phyloP scores from a whole-genome alignment of 2,329 filamentous ascomycete species.

The Nannizzia gypsea region DNA sequence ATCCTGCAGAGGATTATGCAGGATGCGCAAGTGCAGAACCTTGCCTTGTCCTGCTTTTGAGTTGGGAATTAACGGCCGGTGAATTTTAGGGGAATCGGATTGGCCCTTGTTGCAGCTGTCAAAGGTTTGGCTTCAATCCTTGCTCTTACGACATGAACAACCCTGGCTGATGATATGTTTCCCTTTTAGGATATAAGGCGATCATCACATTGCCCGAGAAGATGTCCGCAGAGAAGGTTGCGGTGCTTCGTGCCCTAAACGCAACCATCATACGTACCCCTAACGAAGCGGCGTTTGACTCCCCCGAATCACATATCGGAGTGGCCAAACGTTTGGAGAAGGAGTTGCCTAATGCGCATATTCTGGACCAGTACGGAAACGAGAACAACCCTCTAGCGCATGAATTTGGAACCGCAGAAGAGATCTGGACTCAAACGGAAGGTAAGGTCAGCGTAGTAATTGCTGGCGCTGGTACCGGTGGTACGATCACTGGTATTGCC shows the following conservation, averaged over 20 bases:
- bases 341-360: slow-evolving; percentile 93
- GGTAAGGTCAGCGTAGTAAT: slow-evolving; percentile 74
- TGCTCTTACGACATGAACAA: background rate
- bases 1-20: too few species aligned
- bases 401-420: slow-evolving; percentile 86
- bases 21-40: background rate
- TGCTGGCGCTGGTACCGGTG: slow-evolving; percentile 87
- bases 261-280: slow-evolving; percentile 97
- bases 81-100: slow-evolving; percentile 59
- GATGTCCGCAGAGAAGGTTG: slow-evolving; percentile 98
- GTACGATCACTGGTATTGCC: slow-evolving; percentile 84
- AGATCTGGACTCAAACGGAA: slow-evolving; percentile 85
- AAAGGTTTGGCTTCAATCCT: slow-evolving; percentile 44
- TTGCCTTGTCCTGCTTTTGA: background rate
- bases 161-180: background rate
- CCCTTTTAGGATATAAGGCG: slow-evolving; percentile 63
- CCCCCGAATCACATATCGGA: slow-evolving; percentile 91
- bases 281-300: slow-evolving; percentile 88
- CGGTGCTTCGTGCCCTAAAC: slow-evolving; percentile 82
- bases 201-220: slow-evolving; percentile 99
- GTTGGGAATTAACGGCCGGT: background rate
- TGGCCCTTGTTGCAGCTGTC: slow-evolving; percentile 85
- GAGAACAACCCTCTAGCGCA: slow-evolving; percentile 84
- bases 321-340: slow-evolving; percentile 82
- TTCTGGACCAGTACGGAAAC: slow-evolving; percentile 93